Conservation (phyloP, 305 asterid genomes). For the Striga hermonthica region DNA sequence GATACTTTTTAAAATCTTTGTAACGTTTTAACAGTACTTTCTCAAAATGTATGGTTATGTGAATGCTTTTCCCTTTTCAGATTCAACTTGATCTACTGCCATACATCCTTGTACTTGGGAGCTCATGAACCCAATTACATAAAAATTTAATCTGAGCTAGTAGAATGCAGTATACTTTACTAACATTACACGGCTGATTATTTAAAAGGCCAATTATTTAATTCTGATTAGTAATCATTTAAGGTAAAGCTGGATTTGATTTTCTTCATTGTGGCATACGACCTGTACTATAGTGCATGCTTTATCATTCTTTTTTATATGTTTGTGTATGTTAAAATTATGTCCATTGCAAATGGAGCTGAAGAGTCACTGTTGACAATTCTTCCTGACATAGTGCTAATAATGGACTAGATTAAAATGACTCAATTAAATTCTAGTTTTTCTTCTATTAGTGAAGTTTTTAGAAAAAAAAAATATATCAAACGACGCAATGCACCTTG, state of each 20-base stretch:
- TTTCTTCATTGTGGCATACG: slow-evolving; percentile 6
- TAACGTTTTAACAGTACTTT: too few relatives aligned
- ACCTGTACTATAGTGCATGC: slow-evolving; percentile 10
- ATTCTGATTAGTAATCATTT: slow-evolving; percentile 2
- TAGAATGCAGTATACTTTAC: neutral
- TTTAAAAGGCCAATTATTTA: too few relatives aligned
- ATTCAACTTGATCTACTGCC: slow-evolving; percentile 6
- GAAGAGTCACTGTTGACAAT: too few relatives aligned
- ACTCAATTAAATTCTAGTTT: too few relatives aligned
- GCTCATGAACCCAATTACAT: slow-evolving; percentile 7
- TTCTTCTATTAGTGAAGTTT: too few relatives aligned
- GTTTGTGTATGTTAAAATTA: neutral
- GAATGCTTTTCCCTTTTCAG: neutral
- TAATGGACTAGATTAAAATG: too few relatives aligned
- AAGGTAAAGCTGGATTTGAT: slow-evolving; percentile 11
- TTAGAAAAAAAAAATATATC: too few relatives aligned
- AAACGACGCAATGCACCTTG: too few relatives aligned
- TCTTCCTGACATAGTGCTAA: too few relatives aligned
- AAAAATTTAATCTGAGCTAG: neutral
- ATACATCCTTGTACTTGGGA: neutral
- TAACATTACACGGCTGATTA: too few relatives aligned
- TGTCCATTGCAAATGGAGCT: too few relatives aligned
- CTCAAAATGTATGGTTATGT: neutral
- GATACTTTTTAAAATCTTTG: too few relatives aligned
- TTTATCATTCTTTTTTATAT: slow-evolving; percentile 1